Evolutionary conservation across 2,329 filamentous ascomycete genomes (phyloP).

Genomic region (Beauveria pseudobassiana): DNA sequence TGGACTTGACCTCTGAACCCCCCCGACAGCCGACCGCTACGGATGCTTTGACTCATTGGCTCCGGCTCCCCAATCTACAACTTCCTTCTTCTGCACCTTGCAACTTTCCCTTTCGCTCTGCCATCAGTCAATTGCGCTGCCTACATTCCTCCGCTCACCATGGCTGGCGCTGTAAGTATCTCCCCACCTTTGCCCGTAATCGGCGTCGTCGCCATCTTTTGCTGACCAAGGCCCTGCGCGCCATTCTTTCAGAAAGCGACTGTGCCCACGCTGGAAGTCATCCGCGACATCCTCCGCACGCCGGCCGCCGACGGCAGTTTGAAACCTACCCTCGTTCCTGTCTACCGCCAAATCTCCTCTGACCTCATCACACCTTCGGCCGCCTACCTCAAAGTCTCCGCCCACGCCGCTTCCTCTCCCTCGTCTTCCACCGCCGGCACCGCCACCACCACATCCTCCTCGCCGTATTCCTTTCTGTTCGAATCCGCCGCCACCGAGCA

Average conservation of each 20-base stretch:
- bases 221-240: slow-evolving; percentile 13
- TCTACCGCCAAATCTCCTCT: slow-evolving; percentile 79
- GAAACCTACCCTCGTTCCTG: slow-evolving; percentile 65
- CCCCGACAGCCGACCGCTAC: too few relatives aligned
- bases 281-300: slow-evolving; percentile 35
- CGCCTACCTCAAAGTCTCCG: slow-evolving; percentile 86
- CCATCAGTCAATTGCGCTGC: neutral
- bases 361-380: slow-evolving; percentile 92
- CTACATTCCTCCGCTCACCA: slow-evolving; percentile 12
- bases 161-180: slow-evolving; percentile 24
- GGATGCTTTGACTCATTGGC: neutral
- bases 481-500: slow-evolving; percentile 93
- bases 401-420: slow-evolving; percentile 46
- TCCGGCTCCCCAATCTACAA: neutral
- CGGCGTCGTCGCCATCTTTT: neutral
- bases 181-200: neutral
- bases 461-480: slow-evolving; percentile 85
- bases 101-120: neutral
- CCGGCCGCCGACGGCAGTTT: slow-evolving; percentile 20
- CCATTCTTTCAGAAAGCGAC: slow-evolving; percentile 28
- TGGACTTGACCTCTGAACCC: too few relatives aligned
- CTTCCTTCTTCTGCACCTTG: neutral
- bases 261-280: slow-evolving; percentile 39
- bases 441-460: slow-evolving; percentile 23
- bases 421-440: slow-evolving; percentile 36